These are phyloP conservation scores for Neofusicoccum kwambonambiense DNA, from an alignment of 2,329 filamentous ascomycete genomes.

Conservation along the genomic window DNA sequence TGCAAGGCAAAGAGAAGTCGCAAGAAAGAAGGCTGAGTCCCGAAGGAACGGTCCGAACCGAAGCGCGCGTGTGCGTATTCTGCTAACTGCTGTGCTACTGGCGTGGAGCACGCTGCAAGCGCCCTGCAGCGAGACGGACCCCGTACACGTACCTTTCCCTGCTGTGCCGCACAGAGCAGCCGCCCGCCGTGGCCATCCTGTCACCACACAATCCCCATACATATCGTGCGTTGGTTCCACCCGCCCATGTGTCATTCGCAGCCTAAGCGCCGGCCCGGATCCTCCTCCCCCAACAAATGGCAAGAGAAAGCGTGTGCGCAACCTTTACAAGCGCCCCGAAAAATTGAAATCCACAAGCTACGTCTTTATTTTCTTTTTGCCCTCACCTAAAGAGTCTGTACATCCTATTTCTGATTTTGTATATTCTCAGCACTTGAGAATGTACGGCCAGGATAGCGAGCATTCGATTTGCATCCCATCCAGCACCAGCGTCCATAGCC, in stretches of 20 bases:
- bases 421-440: not conserved
- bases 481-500: too few relatives aligned
- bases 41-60: not conserved
- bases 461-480: not conserved
- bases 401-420: not conserved
- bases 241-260: slow-evolving; percentile 3
- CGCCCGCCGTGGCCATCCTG: not conserved
- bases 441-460: not conserved
- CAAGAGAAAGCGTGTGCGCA: not conserved
- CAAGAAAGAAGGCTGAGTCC: not conserved
- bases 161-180: not conserved
- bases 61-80: not conserved
- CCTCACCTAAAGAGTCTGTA: not conserved
- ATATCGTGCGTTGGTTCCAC: slow-evolving; percentile 4
- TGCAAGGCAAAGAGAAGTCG: not conserved
- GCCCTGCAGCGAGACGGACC: not conserved
- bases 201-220: not conserved
- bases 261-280: not conserved
- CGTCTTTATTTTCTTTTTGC: not conserved
- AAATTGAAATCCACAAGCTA: not conserved
- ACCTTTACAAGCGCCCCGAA: not conserved
- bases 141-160: too few relatives aligned
- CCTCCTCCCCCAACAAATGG: not conserved
- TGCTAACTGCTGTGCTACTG: not conserved
- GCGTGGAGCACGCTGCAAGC: not conserved